Conservation (phyloP, 805 yeast genomes). For the Suhomyces sp. region DNA sequence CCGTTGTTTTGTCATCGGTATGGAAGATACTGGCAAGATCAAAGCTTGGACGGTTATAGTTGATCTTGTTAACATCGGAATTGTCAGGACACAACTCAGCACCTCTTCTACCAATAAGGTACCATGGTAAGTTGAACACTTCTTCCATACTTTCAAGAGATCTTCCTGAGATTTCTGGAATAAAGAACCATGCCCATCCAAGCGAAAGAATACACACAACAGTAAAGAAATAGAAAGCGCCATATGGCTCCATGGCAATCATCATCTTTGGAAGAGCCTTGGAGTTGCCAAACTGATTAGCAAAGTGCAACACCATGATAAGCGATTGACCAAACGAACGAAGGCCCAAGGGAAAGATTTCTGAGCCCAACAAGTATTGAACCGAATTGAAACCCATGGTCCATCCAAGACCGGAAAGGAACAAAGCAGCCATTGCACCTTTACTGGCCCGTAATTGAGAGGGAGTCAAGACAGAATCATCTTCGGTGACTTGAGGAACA, state of each 20-base stretch:
- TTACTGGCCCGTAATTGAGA: slow-evolving; percentile 38
- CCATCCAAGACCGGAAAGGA: slow-evolving; percentile 56
- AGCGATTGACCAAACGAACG: slow-evolving; percentile 50
- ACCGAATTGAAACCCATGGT: slow-evolving; percentile 58
- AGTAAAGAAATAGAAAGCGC: slow-evolving; percentile 53
- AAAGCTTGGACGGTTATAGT: slow-evolving; percentile 13
- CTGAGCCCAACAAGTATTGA: slow-evolving; percentile 56
- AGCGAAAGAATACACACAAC: slow-evolving; percentile 43
- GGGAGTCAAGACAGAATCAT: slow-evolving; percentile 25
- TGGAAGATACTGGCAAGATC: slow-evolving; percentile 1
- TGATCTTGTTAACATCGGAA: slow-evolving; percentile 39
- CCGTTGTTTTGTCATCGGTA: not conserved
- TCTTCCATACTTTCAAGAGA: slow-evolving; percentile 54
- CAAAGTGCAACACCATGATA: slow-evolving; percentile 56
- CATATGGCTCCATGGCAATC: slow-evolving; percentile 43
- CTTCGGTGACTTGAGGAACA: slow-evolving; percentile 44
- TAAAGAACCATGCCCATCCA: slow-evolving; percentile 48
- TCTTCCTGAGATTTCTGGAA: slow-evolving; percentile 53
- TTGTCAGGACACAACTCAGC: slow-evolving; percentile 51
- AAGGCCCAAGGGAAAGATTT: slow-evolving; percentile 51
- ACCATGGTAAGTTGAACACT: slow-evolving; percentile 56
- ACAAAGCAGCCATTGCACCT: slow-evolving; percentile 52
- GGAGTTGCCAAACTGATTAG: slow-evolving; percentile 57
- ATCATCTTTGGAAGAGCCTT: slow-evolving; percentile 56
- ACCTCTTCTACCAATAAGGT: slow-evolving; percentile 55